Conservation (phyloP, 2,329 filamentous ascomycete species). For the Curvularia spicifera region DNA sequence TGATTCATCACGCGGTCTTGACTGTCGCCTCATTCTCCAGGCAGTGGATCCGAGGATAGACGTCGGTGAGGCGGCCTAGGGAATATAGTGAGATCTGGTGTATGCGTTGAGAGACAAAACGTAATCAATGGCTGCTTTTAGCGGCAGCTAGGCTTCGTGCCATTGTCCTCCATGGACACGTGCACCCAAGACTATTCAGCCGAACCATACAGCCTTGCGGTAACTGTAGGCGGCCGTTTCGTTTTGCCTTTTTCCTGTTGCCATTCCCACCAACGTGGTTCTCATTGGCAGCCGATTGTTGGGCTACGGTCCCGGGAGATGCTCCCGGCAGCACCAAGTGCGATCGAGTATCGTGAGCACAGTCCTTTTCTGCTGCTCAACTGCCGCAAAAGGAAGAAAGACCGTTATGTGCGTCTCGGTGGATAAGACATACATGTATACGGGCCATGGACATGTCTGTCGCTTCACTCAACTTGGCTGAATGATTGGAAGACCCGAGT, state of each 20-base stretch:
- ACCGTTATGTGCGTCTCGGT: slow-evolving; percentile 15
- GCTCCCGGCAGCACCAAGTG: slow-evolving; percentile 27
- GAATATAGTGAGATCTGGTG: slow-evolving; percentile 1
- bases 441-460: slow-evolving; percentile 4
- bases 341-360: slow-evolving; percentile 7
- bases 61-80: slow-evolving; percentile 3
- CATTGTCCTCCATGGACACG: slow-evolving; percentile 3
- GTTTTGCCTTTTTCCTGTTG: slow-evolving; percentile 4
- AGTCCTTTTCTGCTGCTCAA: slow-evolving; percentile 13
- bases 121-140: slow-evolving; percentile 15
- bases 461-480: slow-evolving; percentile 1
- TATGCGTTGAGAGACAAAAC: slow-evolving; percentile 11
- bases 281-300: slow-evolving; percentile 16
- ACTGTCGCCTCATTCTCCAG: background rate
- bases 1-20: background rate
- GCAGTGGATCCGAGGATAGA: background rate
- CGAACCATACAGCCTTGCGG: background rate
- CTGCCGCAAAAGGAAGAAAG: slow-evolving; percentile 16
- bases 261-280: slow-evolving; percentile 8
- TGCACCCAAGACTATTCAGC: slow-evolving; percentile 1
- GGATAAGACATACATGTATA: slow-evolving; percentile 14
- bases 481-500: slow-evolving; percentile 13
- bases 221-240: slow-evolving; percentile 2
- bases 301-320: slow-evolving; percentile 26
- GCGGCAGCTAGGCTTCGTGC: slow-evolving; percentile 5